Conservation (phyloP, 2,329 filamentous ascomycete genomes). For the Colletotrichum scovillei region DNA sequence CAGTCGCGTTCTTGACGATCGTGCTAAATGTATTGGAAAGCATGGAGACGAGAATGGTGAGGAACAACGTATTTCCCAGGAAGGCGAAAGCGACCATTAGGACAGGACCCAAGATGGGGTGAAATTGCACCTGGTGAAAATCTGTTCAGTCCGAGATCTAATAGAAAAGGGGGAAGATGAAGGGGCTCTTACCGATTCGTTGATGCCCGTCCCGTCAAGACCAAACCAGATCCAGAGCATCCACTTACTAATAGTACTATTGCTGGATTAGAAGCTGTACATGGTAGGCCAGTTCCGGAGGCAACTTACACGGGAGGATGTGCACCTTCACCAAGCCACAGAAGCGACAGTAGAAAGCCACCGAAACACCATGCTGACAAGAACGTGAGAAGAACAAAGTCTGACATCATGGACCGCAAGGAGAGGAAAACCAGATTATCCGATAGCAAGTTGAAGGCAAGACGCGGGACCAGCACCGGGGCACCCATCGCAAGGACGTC, state of each 20-base stretch:
- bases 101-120: conserved; percentile 81
- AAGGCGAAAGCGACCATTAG: conserved; percentile 89
- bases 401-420: conserved; percentile 84
- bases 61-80: conserved; percentile 86
- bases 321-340: conserved; percentile 78
- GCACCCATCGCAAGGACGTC: conserved; percentile 85
- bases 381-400: conserved; percentile 82
- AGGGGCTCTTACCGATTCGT: conserved; percentile 58
- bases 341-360: conserved; percentile 82
- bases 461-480: conserved; percentile 79
- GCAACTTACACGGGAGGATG: conserved; percentile 65
- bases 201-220: conserved; percentile 77
- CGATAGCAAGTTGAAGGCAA: conserved; percentile 85
- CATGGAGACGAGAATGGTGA: conserved; percentile 91
- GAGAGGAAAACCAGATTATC: conserved; percentile 88
- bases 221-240: conserved; percentile 96
- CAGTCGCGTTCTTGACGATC: conserved; percentile 79
- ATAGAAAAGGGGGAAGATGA: neutral
- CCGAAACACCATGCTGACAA: conserved; percentile 86
- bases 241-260: conserved; percentile 82
- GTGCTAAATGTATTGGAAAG: conserved; percentile 85
- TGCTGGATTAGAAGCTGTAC: neutral
- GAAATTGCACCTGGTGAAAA: conserved; percentile 70
- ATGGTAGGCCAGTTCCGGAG: neutral
- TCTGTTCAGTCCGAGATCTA: conserved; percentile 24